phyloP scores from a whole-genome alignment of 2,329 filamentous ascomycete species.

The Cryphonectria naterciae region DNA sequence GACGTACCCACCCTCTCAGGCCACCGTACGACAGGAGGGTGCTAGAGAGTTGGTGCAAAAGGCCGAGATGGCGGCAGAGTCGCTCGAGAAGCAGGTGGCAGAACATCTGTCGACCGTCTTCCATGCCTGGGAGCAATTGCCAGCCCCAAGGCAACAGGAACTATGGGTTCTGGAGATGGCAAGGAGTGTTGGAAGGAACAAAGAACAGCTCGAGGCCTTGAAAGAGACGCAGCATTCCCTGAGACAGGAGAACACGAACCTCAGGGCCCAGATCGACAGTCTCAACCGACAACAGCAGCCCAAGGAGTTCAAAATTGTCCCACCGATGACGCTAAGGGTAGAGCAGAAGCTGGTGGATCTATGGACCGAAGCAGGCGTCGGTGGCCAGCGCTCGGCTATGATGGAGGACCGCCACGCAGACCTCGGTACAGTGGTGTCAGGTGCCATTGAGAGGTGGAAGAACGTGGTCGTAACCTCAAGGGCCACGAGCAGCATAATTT shows the following conservation, averaged over 20 bases:
- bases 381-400: conserved; percentile 46
- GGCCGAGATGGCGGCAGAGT: conserved; percentile 57
- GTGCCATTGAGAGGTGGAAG: conserved; percentile 67
- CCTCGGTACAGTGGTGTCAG: conserved; percentile 54
- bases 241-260: conserved; percentile 60
- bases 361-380: conserved; percentile 50
- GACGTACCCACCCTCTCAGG: conserved; percentile 48
- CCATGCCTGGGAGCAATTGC: conserved; percentile 72
- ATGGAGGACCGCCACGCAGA: conserved; percentile 58
- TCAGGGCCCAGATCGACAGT: conserved; percentile 63
- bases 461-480: conserved; percentile 59
- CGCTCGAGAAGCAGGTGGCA: conserved; percentile 70
- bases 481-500: conserved; percentile 49
- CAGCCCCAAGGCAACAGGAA: conserved; percentile 58
- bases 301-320: conserved; percentile 58
- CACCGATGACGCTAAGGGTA: conserved; percentile 57
- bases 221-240: conserved; percentile 54
- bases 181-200: conserved; percentile 59
- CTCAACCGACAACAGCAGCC: conserved; percentile 63
- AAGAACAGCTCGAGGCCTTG: conserved; percentile 58
- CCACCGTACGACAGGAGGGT: conserved; percentile 45
- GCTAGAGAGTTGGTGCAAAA: conserved; percentile 51
- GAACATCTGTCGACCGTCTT: conserved; percentile 80
- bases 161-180: conserved; percentile 67
- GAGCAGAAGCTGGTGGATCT: conserved; percentile 53